Percentiles rank a stretch among this genome's conserved stretches.
phyloP scores from a whole-genome alignment of 2,329 filamentous ascomycete species.

The Hypoxylon rubiginosum region DNA sequence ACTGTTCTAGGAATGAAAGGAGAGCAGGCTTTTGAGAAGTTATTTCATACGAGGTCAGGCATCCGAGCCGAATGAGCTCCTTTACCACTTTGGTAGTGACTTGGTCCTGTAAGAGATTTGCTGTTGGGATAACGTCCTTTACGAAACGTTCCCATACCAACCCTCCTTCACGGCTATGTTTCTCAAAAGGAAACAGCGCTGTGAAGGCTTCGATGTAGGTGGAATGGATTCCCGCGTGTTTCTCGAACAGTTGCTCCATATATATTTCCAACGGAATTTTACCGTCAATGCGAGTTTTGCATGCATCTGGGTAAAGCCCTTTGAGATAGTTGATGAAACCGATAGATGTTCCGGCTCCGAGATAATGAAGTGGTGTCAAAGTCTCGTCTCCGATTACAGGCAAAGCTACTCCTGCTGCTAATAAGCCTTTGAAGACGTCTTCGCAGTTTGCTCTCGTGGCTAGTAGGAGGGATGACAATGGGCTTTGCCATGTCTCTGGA shows the following conservation, averaged over 20 bases:
- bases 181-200: background rate
- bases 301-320: constrained; percentile 11
- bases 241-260: constrained; percentile 5
- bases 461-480: background rate
- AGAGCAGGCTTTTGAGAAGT: constrained; percentile 3
- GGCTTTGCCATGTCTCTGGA: constrained; percentile 11
- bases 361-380: constrained; percentile 7
- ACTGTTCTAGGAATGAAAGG: background rate
- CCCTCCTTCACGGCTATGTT: background rate
- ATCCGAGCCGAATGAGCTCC: constrained; percentile 2
- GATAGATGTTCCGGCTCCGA: background rate
- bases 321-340: constrained; percentile 17
- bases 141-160: constrained; percentile 15
- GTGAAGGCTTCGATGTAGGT: background rate
- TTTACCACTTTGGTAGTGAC: background rate
- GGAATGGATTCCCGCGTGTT: background rate
- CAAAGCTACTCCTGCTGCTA: background rate
- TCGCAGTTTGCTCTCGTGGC: background rate
- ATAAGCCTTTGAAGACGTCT: background rate
- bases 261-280: constrained; percentile 8
- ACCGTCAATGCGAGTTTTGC: background rate
- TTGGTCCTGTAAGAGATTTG: too few relatives aligned
- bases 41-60: background rate
- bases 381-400: background rate
- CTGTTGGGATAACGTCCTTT: background rate